Conservation (phyloP, 768 basidiomycete species). For the Tulasnella sp. region DNA sequence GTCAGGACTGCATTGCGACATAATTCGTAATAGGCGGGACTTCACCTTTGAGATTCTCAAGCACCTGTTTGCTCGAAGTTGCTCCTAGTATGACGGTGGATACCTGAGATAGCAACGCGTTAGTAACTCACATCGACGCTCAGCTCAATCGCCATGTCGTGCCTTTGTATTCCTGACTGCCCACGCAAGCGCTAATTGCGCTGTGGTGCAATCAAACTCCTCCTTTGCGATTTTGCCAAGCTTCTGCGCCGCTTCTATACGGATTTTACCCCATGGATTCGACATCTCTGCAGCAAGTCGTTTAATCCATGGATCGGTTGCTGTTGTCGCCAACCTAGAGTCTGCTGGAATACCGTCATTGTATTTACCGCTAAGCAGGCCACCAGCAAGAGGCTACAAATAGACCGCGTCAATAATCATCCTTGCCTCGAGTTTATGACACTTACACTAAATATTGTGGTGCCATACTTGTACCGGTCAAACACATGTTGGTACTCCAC, state of each 20-base stretch:
- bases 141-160: no score
- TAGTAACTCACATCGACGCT: no score
- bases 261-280: constrained; percentile 43
- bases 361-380: constrained; percentile 61
- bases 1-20: no score
- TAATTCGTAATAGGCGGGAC: no score
- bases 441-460: constrained; percentile 66
- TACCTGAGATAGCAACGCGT: no score
- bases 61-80: constrained; percentile 45
- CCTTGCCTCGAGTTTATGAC: no score
- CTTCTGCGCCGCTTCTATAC: constrained; percentile 55
- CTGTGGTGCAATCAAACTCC: constrained; percentile 45
- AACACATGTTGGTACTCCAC: constrained; percentile 51
- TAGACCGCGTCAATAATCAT: no score
- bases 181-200: constrained; percentile 66
- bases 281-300: constrained; percentile 40
- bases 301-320: constrained; percentile 42
- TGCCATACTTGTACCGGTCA: constrained; percentile 50
- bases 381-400: constrained; percentile 58
- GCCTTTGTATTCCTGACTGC: constrained; percentile 47
- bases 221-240: constrained; percentile 53
- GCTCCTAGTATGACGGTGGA: constrained; percentile 55
- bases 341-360: constrained; percentile 45
- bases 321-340: constrained; percentile 54
- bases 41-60: constrained; percentile 56